phyloP scores from a whole-genome alignment of 2,329 filamentous ascomycete species.

The Atkinsonella texensis region DNA sequence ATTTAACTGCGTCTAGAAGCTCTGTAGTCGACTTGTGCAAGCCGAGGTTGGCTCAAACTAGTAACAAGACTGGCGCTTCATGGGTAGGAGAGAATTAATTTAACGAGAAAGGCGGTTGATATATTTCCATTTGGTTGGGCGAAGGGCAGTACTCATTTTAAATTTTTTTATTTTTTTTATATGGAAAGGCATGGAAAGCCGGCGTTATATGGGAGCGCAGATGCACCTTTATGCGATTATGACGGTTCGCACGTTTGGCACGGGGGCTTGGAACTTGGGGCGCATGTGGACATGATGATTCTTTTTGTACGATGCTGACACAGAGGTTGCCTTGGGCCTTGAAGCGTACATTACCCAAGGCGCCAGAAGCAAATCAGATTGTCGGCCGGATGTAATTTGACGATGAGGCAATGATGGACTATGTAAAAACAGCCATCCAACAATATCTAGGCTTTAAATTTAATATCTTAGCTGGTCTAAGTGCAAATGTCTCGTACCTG shows the following conservation, averaged over 20 bases:
- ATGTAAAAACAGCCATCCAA: too few relatives aligned
- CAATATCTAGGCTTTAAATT: too few relatives aligned
- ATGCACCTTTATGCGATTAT: background rate
- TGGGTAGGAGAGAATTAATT: too few relatives aligned
- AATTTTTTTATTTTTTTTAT: background rate
- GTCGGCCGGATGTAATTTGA: too few relatives aligned
- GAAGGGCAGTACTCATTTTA: background rate
- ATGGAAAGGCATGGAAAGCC: background rate
- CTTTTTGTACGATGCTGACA: background rate
- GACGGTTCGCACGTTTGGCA: background rate
- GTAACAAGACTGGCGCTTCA: too few relatives aligned
- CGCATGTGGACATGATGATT: background rate
- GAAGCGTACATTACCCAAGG: background rate
- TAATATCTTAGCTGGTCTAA: too few relatives aligned
- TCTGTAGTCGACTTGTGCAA: background rate
- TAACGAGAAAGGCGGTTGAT: background rate
- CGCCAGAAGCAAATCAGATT: background rate
- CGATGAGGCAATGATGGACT: too few relatives aligned
- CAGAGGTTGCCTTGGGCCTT: background rate
- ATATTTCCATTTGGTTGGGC: background rate
- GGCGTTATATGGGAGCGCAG: background rate
- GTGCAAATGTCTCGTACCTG: too few relatives aligned
- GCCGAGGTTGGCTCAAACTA: background rate
- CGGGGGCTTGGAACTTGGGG: background rate
- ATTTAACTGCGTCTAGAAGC: too few relatives aligned